phyloP scores from a whole-genome alignment of 129 eudicot species.

The Flaveria linearis region DNA sequence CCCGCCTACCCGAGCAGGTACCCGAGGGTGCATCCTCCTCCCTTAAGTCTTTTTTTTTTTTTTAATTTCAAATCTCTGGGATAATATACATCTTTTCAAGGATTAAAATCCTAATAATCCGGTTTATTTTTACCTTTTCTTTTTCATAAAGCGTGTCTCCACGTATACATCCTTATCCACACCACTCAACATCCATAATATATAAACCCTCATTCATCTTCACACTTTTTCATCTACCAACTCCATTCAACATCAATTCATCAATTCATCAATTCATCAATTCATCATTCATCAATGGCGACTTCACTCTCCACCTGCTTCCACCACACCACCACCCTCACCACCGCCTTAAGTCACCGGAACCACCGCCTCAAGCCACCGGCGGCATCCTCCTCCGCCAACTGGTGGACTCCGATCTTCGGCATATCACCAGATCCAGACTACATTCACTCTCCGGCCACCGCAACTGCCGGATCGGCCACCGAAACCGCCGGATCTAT shows the following conservation, averaged over 20 bases:
- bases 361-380: constrained; percentile 23
- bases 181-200: constrained; percentile 13
- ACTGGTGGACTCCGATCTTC: constrained; percentile 68
- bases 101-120: neutral
- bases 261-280: too few species aligned
- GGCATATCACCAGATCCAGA: constrained; percentile 60
- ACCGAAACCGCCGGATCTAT: neutral
- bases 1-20: too few species aligned
- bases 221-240: constrained; percentile 3
- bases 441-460: constrained; percentile 37
- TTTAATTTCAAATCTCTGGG: too few species aligned
- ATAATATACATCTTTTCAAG: too few species aligned
- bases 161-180: constrained; percentile 49
- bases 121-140: neutral
- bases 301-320: constrained; percentile 42
- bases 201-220: neutral
- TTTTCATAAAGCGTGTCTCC: constrained; percentile 16
- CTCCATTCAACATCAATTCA: neutral
- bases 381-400: constrained; percentile 35
- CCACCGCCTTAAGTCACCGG: constrained; percentile 12
- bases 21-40: too few species aligned
- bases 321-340: constrained; percentile 32
- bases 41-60: too few species aligned
- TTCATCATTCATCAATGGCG: constrained; percentile 33
- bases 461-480: constrained; percentile 1